Conservation (phyloP, 163 green algal genomes). For the Chlorella variabilis region DNA sequence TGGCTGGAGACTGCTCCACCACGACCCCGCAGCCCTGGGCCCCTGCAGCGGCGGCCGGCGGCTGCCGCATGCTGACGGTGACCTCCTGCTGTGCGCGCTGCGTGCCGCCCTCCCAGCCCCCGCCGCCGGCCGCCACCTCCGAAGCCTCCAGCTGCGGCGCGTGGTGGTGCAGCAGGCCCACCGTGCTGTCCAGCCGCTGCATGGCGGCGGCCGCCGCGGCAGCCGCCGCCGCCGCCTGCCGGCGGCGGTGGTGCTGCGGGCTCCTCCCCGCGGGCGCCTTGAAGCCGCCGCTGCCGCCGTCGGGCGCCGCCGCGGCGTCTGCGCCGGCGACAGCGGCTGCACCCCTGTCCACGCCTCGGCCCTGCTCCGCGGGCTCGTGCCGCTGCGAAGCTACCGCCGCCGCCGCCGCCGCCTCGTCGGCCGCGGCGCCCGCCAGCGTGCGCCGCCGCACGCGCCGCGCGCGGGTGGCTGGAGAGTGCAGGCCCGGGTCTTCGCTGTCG, state of each 20-base stretch:
- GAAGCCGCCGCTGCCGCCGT: conserved; percentile 15
- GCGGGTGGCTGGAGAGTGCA: neutral
- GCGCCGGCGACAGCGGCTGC: no score
- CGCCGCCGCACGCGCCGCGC: conserved; percentile 12
- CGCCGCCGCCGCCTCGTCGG: neutral
- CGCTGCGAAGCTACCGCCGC: neutral
- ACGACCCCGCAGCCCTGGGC: neutral
- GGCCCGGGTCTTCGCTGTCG: conserved; percentile 1
- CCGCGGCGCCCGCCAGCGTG: neutral
- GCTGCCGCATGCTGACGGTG: conserved; percentile 24
- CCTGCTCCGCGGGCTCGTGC: neutral
- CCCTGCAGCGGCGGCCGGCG: neutral
- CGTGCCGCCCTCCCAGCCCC: neutral
- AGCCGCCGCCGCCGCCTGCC: neutral
- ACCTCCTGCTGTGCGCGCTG: conserved; percentile 22
- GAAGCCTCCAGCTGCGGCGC: conserved; percentile 4
- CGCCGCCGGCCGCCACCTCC: conserved; percentile 35
- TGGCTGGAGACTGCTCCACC: conserved; percentile 5
- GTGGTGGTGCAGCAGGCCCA: conserved; percentile 25
- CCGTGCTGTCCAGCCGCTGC: conserved; percentile 29
- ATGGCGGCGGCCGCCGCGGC: neutral
- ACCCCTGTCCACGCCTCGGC: neutral
- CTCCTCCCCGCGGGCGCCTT: conserved; percentile 21
- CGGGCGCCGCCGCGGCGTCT: neutral
- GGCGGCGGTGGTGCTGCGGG: neutral